These are phyloP conservation scores for Sclerotinia trifoliorum DNA, from an alignment of 2,329 filamentous ascomycete species.

Conservation along the genomic window DNA sequence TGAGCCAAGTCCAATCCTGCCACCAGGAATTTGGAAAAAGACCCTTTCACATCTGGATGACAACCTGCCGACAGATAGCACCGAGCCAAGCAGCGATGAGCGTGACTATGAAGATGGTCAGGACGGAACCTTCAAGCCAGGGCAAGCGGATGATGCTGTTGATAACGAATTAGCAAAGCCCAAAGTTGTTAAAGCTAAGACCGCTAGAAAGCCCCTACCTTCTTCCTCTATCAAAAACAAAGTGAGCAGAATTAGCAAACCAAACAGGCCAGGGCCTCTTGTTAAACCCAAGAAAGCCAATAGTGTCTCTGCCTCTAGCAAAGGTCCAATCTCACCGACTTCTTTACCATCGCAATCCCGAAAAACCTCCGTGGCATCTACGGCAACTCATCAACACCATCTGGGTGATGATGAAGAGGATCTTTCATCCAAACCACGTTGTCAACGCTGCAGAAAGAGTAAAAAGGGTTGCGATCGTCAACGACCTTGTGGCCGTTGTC, in stretches of 20 bases:
- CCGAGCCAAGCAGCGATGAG: conserved; percentile 61
- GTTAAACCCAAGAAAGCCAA: conserved; percentile 53
- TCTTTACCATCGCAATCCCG: conserved; percentile 70
- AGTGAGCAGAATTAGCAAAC: conserved; percentile 46
- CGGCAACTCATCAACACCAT: conserved; percentile 60
- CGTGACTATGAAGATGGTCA: conserved; percentile 50
- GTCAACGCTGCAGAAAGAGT: conserved; percentile 97
- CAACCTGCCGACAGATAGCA: conserved; percentile 55
- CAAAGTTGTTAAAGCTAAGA: conserved; percentile 46
- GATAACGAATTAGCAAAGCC: conserved; percentile 35
- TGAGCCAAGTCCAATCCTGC: conserved; percentile 53
- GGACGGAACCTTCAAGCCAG: conserved; percentile 40
- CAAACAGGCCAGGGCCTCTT: conserved; percentile 38
- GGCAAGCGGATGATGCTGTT: conserved; percentile 31
- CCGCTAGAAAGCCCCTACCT: conserved; percentile 44
- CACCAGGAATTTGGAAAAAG: conserved; percentile 46
- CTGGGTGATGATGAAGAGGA: conserved; percentile 77
- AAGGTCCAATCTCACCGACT: conserved; percentile 58
- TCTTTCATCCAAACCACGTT: conserved; percentile 90
- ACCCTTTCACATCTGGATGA: conserved; percentile 51
- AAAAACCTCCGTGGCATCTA: conserved; percentile 71
- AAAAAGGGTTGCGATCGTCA: conserved; percentile 99
- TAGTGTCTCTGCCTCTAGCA: conserved; percentile 34
- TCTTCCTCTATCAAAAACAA: conserved; percentile 48
- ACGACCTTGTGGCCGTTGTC: conserved; percentile 90